Conservation (phyloP, 1,284 basidiomycete genomes). For the Ustilago trichophora region DNA sequence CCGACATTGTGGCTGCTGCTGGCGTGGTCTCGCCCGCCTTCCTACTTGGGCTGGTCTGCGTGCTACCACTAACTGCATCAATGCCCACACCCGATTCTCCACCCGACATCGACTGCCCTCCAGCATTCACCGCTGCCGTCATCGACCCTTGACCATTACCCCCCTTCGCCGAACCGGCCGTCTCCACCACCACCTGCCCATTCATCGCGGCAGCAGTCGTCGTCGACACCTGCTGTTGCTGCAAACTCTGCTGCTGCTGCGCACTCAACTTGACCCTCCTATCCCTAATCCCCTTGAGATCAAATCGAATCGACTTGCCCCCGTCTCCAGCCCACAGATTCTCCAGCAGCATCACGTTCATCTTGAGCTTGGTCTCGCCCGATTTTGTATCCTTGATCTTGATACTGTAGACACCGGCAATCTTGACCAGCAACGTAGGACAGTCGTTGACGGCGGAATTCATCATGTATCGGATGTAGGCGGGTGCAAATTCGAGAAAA, state of each 20-base stretch:
- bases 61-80: background rate
- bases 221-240: constrained; percentile 8
- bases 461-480: constrained; percentile 60
- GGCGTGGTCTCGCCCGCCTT: too few relatives aligned
- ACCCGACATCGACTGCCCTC: constrained; percentile 6
- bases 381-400: constrained; percentile 60
- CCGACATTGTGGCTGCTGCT: too few relatives aligned
- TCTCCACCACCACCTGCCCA: constrained; percentile 20
- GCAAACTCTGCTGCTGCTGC: constrained; percentile 35
- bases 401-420: constrained; percentile 58
- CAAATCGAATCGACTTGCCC: constrained; percentile 48
- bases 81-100: background rate
- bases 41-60: constrained; percentile 10
- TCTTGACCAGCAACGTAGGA: constrained; percentile 61
- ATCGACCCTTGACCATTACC: constrained; percentile 13
- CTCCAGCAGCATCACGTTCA: constrained; percentile 60
- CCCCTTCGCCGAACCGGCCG: constrained; percentile 29
- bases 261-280: constrained; percentile 48
- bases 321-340: constrained; percentile 57
- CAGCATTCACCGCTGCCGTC: constrained; percentile 21
- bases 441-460: constrained; percentile 49
- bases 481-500: constrained; percentile 59
- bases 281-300: constrained; percentile 61
- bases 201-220: constrained; percentile 3
- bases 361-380: constrained; percentile 55